Percentiles rank a stretch among this genome's conserved stretches.
These are phyloP conservation scores for Ogataea allantospora DNA, from an alignment of 805 yeast species.

Conservation along the genomic window DNA sequence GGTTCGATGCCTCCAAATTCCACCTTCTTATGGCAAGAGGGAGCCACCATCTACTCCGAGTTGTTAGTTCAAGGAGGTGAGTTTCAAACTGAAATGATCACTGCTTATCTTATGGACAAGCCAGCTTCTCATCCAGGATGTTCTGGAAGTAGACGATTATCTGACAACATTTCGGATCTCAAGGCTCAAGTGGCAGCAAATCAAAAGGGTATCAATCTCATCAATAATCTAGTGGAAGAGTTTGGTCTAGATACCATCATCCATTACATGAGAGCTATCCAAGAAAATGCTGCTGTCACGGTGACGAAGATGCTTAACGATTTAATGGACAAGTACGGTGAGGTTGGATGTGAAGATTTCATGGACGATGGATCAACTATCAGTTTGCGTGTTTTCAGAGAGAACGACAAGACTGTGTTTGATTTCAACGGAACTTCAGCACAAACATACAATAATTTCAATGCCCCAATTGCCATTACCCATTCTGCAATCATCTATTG, in stretches of 20 bases:
- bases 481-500: conserved; percentile 87
- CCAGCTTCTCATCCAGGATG: conserved; percentile 86
- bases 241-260: conserved; percentile 58
- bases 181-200: conserved; percentile 90
- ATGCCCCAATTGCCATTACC: conserved; percentile 90
- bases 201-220: conserved; percentile 72
- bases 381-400: conserved; percentile 48
- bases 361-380: conserved; percentile 84
- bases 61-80: conserved; percentile 47
- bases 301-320: conserved; percentile 54
- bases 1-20: conserved; percentile 93
- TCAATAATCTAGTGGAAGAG: conserved; percentile 58
- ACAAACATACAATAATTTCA: conserved; percentile 86
- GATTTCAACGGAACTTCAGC: conserved; percentile 85
- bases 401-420: conserved; percentile 56
- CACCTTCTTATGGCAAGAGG: conserved; percentile 50
- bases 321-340: conserved; percentile 42
- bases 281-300: conserved; percentile 70
- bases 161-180: conserved; percentile 80
- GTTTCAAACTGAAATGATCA: conserved; percentile 45
- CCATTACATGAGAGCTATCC: conserved; percentile 79
- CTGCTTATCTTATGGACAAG: conserved; percentile 57
- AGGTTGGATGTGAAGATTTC: conserved; percentile 56
- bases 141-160: conserved; percentile 80
- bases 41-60: conserved; percentile 54